phyloP scores from a whole-genome alignment of 2,329 filamentous ascomycete species.

The Colletotrichum incanum region DNA sequence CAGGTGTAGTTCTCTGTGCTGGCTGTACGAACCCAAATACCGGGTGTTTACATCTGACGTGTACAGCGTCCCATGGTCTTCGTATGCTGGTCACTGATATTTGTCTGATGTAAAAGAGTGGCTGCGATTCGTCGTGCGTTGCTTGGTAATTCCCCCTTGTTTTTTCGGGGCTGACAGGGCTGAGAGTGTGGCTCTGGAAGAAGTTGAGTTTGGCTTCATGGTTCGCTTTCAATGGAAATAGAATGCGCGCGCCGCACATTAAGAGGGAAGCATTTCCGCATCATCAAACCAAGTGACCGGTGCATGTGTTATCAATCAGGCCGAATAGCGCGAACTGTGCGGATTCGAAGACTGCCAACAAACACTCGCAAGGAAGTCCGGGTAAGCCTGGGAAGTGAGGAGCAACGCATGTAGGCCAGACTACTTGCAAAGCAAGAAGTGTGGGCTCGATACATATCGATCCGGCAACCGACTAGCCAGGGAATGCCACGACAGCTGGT shows the following conservation, averaged over 20 bases:
- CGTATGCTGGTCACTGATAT: neutral
- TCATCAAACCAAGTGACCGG: constrained; percentile 4
- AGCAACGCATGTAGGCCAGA: constrained; percentile 20
- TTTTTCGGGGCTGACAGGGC: neutral
- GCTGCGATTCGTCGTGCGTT: neutral
- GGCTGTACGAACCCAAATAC: constrained; percentile 35
- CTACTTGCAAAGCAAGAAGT: constrained; percentile 32
- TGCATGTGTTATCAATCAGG: neutral
- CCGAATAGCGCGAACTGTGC: neutral
- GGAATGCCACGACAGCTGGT: constrained; percentile 55
- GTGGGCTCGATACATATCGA: constrained; percentile 39
- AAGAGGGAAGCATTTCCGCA: neutral
- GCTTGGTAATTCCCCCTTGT: neutral
- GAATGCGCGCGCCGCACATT: neutral
- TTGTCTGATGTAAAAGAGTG: neutral
- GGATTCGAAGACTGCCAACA: neutral
- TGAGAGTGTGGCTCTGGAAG: neutral
- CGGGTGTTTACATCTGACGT: constrained; percentile 40
- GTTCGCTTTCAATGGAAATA: neutral
- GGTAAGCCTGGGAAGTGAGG: neutral
- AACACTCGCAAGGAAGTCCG: neutral
- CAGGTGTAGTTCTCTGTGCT: constrained; percentile 22
- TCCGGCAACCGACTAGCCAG: constrained; percentile 50
- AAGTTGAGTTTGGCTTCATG: neutral
- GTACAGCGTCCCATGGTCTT: constrained; percentile 26